A percentile compares a stretch with the other conserved stretches of the same genome.
These are phyloP conservation scores for Blastobotrys parvus DNA, from an alignment of 805 yeast species.

Conservation along the genomic window DNA sequence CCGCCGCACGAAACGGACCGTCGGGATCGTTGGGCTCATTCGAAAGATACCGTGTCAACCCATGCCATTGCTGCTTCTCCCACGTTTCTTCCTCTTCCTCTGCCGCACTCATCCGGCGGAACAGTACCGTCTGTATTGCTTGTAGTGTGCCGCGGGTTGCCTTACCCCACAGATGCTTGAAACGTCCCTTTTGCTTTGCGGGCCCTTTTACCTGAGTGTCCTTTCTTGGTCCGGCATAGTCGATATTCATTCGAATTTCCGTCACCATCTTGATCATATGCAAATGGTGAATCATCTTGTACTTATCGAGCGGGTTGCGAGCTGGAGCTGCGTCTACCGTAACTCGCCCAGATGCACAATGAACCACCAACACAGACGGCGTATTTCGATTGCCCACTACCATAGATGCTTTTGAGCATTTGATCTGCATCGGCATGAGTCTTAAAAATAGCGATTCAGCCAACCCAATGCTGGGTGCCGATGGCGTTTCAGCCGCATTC, in stretches of 20 bases:
- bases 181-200: background rate
- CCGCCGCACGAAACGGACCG: too few relatives aligned
- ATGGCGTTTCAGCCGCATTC: background rate
- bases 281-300: constrained; percentile 38
- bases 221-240: constrained; percentile 36
- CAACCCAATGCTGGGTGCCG: background rate
- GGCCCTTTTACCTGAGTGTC: background rate
- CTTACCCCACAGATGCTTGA: background rate
- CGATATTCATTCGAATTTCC: constrained; percentile 61
- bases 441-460: constrained; percentile 13
- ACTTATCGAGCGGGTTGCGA: constrained; percentile 48
- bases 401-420: constrained; percentile 57
- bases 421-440: constrained; percentile 54
- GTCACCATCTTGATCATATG: constrained; percentile 46
- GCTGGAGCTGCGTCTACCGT: constrained; percentile 46
- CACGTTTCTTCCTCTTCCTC: background rate
- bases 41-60: constrained; percentile 53
- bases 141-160: background rate
- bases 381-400: constrained; percentile 77
- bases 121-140: background rate
- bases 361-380: constrained; percentile 58
- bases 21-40: background rate
- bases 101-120: background rate
- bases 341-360: constrained; percentile 49
- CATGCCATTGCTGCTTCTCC: constrained; percentile 50